Evolutionary conservation across 768 basidiomycete species (phyloP), one percentile per base, ranked within the genome.

Genomic region (Ramaria rubella): DNA sequence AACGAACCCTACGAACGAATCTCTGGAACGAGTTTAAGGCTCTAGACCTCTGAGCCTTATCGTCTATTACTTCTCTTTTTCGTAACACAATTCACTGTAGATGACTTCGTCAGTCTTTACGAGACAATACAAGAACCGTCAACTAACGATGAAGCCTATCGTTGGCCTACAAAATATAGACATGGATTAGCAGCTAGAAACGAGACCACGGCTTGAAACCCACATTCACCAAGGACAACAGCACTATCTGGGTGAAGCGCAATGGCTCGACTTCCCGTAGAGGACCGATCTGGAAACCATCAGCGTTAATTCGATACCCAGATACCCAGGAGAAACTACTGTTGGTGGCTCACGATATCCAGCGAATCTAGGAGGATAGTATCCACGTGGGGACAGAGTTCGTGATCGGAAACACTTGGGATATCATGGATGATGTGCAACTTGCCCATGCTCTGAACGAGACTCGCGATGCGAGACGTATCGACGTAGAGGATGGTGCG

Each of bases 361-460:
- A 95, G 73, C 40, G 91, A 90, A 73, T 98, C 95, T 29, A 95
- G 90, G 42, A 98, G 87, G 60, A 98, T 94, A 6, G 94, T 93
- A 68, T 99, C 95, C 62, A 96, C 88, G 65, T 91, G 86, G 1
- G 90, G 90, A 64, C 84, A 86, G 52, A 78, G 82, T 51, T 89
- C 85, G 73, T 86, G 90, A 64, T 87, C 85, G 43, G 82, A 76
- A 14, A 96, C 87, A 61, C 91, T 87, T n/a, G 73, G 70, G n/a
- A 94, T 83, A 30, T 84, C 80, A 61, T 86, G 84, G 5, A 88
- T 81, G 7, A 90, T 80, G 61, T 85, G 83, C 6, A 90, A 81
- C 58, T 84, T 78, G 15, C 87, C 84, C 4, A 98, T 79, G 64
- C 90, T 87, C 62, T 76, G 75, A 61, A 97, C 86, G 52, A 86